Percentiles rank a stretch among this genome's conserved stretches.
phyloP scores from a whole-genome alignment of 257 asterid genomes.

The Plectranthus barbatus region DNA sequence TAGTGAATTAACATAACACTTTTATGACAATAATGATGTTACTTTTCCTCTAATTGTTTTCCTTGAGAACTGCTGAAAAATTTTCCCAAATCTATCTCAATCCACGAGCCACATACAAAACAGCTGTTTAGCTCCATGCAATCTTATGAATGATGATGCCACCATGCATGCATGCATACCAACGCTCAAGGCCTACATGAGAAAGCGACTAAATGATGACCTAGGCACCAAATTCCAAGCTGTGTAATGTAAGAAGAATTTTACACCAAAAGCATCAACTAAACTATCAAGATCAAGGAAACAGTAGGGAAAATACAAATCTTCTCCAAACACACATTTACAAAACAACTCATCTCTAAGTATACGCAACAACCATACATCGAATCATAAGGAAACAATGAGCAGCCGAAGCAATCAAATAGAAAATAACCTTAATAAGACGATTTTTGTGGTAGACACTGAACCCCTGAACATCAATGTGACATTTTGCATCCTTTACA shows the following conservation, averaged over 20 bases:
- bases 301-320: background rate
- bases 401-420: background rate
- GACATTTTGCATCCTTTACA: slow-evolving; percentile 90
- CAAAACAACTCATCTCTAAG: background rate
- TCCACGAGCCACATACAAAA: background rate
- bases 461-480: slow-evolving; percentile 97
- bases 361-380: background rate
- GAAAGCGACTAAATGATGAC: background rate
- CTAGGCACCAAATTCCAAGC: background rate
- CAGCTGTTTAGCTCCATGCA: background rate
- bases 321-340: background rate
- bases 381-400: background rate
- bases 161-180: background rate
- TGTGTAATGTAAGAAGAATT: background rate
- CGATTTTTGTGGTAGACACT: slow-evolving; percentile 96
- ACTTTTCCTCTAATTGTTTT: background rate
- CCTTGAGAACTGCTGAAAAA: background rate
- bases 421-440: slow-evolving; percentile 70
- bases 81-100: background rate
- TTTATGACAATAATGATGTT: no score
- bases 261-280: background rate
- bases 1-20: no score
- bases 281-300: background rate
- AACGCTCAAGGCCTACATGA: background rate
- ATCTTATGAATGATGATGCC: background rate